Evolutionary conservation across 495 filamentous ascomycete species (phyloP).

Genomic region (Monascus purpureus): DNA sequence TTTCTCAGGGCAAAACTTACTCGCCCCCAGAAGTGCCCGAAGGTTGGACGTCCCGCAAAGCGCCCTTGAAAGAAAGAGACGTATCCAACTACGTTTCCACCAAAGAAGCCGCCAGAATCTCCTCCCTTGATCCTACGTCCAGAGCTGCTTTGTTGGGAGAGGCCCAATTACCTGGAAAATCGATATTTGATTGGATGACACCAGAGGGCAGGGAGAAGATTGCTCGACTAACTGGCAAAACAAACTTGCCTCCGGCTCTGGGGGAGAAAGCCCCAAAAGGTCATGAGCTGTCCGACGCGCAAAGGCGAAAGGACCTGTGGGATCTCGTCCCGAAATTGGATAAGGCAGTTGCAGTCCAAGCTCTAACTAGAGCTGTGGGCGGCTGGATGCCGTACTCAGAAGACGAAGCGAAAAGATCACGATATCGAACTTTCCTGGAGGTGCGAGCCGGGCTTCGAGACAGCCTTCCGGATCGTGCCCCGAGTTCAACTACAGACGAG

Average conservation of each 20-base stretch:
- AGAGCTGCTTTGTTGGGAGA: conserved; percentile 78
- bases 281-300: conserved; percentile 42
- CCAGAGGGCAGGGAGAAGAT: conserved; percentile 66
- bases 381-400: conserved; percentile 81
- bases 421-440: conserved; percentile 74
- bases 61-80: conserved; percentile 19
- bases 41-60: conserved; percentile 61
- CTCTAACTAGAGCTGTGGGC: conserved; percentile 55
- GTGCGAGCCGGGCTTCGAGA: conserved; percentile 52
- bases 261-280: conserved; percentile 56
- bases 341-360: conserved; percentile 56
- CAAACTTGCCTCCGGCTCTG: conserved; percentile 60
- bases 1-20: conserved; percentile 49
- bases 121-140: conserved; percentile 61
- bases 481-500: conserved; percentile 49
- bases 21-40: conserved; percentile 60
- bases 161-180: conserved; percentile 72
- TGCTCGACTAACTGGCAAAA: conserved; percentile 58
- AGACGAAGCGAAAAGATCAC: conserved; percentile 57
- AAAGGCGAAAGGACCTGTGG: conserved; percentile 44
- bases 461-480: conserved; percentile 42
- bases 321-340: conserved; percentile 61
- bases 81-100: conserved; percentile 46
- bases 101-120: conserved; percentile 59
- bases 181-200: conserved; percentile 88